phyloP scores from a whole-genome alignment of 441 rosid species.

The Capsella rubella region DNA sequence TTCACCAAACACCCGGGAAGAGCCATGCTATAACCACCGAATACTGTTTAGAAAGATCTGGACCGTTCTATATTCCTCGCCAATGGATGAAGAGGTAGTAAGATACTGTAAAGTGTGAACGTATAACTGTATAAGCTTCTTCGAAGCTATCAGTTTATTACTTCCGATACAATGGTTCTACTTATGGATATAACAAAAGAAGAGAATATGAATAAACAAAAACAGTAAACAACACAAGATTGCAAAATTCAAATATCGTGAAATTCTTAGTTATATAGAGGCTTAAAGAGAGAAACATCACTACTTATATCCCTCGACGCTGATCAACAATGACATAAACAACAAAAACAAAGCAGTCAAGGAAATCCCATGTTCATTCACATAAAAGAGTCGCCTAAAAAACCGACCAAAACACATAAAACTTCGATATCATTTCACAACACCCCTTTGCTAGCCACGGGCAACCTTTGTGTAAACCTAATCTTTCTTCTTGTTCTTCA shows the following conservation, averaged over 20 bases:
- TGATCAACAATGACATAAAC: slow-evolving; percentile 28
- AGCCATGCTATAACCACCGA: neutral
- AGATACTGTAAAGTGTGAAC: neutral
- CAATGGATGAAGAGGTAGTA: neutral
- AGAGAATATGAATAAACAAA: neutral
- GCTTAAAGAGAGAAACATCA: slow-evolving; percentile 8
- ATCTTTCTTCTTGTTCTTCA: slow-evolving; percentile 57
- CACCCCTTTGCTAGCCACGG: slow-evolving; percentile 30
- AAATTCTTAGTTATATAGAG: slow-evolving; percentile 20
- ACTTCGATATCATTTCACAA: slow-evolving; percentile 42
- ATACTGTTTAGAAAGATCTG: neutral
- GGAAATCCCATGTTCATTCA: slow-evolving; percentile 42
- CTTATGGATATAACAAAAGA: neutral
- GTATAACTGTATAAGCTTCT: neutral
- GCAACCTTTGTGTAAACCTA: slow-evolving; percentile 32
- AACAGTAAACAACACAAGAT: neutral
- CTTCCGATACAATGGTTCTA: neutral
- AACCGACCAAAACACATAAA: slow-evolving; percentile 12
- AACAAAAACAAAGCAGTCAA: slow-evolving; percentile 14
- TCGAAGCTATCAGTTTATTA: neutral
- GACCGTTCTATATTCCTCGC: neutral
- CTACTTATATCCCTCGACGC: slow-evolving; percentile 27
- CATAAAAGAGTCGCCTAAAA: slow-evolving; percentile 32
- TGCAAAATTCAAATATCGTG: slow-evolving; percentile 10
- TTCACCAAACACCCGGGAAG: neutral